Base-by-base conservation (phyloP, 768 basidiomycete genomes). In the Crucibulum laeve region DNA sequence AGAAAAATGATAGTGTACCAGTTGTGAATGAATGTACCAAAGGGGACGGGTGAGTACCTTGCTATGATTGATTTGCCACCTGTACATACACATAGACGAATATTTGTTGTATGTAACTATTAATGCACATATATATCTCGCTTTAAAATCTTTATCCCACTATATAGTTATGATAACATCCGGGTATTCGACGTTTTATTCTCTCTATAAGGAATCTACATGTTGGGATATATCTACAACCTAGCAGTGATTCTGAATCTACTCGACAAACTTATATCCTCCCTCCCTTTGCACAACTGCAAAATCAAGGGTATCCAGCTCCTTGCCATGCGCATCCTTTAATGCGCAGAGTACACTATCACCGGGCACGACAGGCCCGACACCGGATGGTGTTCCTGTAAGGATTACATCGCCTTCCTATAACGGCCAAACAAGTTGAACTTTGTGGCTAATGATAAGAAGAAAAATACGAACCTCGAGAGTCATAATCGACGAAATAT, bases 401-500 rank as follows among this genome's bases (percentile, higher is more conserved):
- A 96, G 70, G 46, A 96, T 68, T n/a, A 95, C 67, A 52, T 96
- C 93, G 10, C 91, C 91, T 62, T 93, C 91, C 89, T 94, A 60
- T 15, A 22, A 25, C 6, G 41, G 25, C 38, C n/a, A 41, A 41
- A 18, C 19, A 40, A 10, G 23, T 10, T 11, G 38, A 19, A 5
- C 11, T 22, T 38, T 5, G 32, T 41, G 4, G 25, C 23, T 4
- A 35, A 8, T 8, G 7, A 19, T 28, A 43, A n/a, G n/a, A 19
- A 32, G 1, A 40, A 55, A n/a, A 36, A 36, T 10, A 19, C 70
- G 37, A 13, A 87, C 93, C 76, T 96, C 92, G n/a, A 99, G 75
- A 0, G 86, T 84, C 93, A 98, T 96, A 63, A 99, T 94, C 3
- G 91, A 88, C 2, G 93, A 95, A 43, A 95, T 76, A 57, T 95